Percentiles rank a stretch among this genome's conserved stretches.
Conservation (phyloP, 2,329 filamentous ascomycete species). For the Lachnellula suecica region DNA sequence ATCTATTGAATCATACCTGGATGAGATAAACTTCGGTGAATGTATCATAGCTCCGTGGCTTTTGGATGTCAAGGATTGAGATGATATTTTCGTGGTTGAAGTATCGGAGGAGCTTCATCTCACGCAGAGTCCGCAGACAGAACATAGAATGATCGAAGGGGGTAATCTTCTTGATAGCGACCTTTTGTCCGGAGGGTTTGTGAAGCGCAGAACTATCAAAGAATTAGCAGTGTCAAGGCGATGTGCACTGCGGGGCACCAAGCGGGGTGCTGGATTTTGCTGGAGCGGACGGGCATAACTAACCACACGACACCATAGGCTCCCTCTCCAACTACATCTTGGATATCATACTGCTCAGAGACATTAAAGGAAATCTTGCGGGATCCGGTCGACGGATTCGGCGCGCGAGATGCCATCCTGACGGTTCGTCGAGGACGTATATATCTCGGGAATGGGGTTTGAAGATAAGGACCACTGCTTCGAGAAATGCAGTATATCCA, state of each 20-base stretch:
- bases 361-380: slow-evolving; percentile 99
- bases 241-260: too few species aligned
- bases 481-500: slow-evolving; percentile 6
- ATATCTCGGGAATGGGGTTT: slow-evolving; percentile 1
- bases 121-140: slow-evolving; percentile 90
- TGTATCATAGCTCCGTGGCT: slow-evolving; percentile 90
- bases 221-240: background rate
- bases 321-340: slow-evolving; percentile 98
- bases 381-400: slow-evolving; percentile 52
- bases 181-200: slow-evolving; percentile 97
- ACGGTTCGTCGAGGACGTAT: slow-evolving; percentile 1
- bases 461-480: slow-evolving; percentile 1
- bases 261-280: too few species aligned
- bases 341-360: slow-evolving; percentile 98
- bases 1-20: slow-evolving; percentile 60
- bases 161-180: slow-evolving; percentile 99
- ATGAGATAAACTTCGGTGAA: slow-evolving; percentile 99
- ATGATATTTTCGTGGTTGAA: slow-evolving; percentile 99
- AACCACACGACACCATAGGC: slow-evolving; percentile 99
- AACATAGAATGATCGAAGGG: slow-evolving; percentile 99
- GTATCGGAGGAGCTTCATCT: slow-evolving; percentile 98
- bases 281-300: too few species aligned
- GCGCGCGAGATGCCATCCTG: slow-evolving; percentile 48
- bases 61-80: slow-evolving; percentile 98
- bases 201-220: slow-evolving; percentile 82